Base-by-base conservation (phyloP, 2,329 filamentous ascomycete species). In the Westerdykella sp. region DNA sequence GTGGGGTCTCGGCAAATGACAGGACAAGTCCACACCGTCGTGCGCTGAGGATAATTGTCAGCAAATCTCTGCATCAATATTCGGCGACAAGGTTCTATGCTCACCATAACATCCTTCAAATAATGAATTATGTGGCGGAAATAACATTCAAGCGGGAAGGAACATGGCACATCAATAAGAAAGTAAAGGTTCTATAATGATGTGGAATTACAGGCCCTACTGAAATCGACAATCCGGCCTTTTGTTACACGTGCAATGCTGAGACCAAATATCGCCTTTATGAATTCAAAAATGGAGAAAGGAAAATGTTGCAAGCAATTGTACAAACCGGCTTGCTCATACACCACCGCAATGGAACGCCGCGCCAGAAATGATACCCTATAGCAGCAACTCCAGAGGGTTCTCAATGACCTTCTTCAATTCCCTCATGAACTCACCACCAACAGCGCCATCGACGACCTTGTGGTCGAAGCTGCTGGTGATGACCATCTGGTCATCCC, bases 391-490 rank as follows among this genome's bases (percentile, higher is more conserved):
- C 76, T 95, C 87, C 57, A 98, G 79, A 55, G 93, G 93, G 79
- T 95, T 96, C 83, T 98, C 93, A 48, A 98, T 76, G 41, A 89
- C 87, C 80, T 90, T 91, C 85, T 98, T 98, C 70, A 98, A 76
- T 76, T 94, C 93, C 70, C 81, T 83, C 72, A 98, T 88, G 83
- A 91, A 98, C 72, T 98, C 93, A 46, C 84, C 93, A 64, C 93
- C 94, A 45, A 97, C 87, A 34, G 90, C 93, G 52, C 93, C 93
- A 67, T 98, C 93, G 11, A 98, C 84, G 40, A 97, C 90, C 80
- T 95, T 95, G 83, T 98, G 93, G 77, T 98, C 93, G 69, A 98
- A 98, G 77, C 87, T 94, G 63, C 77, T 91, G 32, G 90, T 97
- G 46, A 98, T 84, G 49, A 86, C 81, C 63, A 98, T 96, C 78